Base-by-base conservation (phyloP, 257 asterid genomes). In the Ajuga chamaepitys region DNA sequence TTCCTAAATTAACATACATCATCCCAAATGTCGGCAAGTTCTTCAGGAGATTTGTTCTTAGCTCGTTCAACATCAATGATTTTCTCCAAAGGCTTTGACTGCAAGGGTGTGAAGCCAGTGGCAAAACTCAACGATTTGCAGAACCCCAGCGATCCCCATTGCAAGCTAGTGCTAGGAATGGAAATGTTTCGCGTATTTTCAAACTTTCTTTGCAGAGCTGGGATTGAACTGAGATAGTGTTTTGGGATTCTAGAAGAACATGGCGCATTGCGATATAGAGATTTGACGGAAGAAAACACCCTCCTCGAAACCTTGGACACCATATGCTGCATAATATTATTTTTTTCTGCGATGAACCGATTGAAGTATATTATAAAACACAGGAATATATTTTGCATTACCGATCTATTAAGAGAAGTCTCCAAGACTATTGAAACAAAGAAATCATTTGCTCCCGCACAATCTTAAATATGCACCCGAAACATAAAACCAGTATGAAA, bases 21-120 rank as follows among this genome's bases (percentile, higher is more conserved):
- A 75, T 90, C 89, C 97, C 97, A 90, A 66, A 94, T 80, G 25
- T 81, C 95, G 42, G 91, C 85, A 34, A 94, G 88, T 72, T 86
- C 89, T 59, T 94, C 87, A 14, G 95, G 77, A 37, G 86, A 78
- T 78, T 88, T 89, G 67, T 56, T 53, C 76, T 86, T 84, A 21
- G 92, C 97, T 77, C 96, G 83, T 57, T 79, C 79, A n/a, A 90
- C 50, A 71, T 88, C 96, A 35, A 90, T 64, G 64, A 94, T 94
- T 17, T 91, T 79, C 54, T 78, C 86, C 85, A 94, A 67, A 13
- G 91, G 86, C 77, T 90, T 88, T 32, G 38, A 76, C 76, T 83
- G 80, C 86, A 94, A 68, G 0, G 96, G 95, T n/a, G 78, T 71
- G 81, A 84, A 88, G 35, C 97, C 97, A 2, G 81, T 57, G 12